phyloP scores from a whole-genome alignment of 495 filamentous ascomycete genomes.

The Thermothielavioides terrestris region DNA sequence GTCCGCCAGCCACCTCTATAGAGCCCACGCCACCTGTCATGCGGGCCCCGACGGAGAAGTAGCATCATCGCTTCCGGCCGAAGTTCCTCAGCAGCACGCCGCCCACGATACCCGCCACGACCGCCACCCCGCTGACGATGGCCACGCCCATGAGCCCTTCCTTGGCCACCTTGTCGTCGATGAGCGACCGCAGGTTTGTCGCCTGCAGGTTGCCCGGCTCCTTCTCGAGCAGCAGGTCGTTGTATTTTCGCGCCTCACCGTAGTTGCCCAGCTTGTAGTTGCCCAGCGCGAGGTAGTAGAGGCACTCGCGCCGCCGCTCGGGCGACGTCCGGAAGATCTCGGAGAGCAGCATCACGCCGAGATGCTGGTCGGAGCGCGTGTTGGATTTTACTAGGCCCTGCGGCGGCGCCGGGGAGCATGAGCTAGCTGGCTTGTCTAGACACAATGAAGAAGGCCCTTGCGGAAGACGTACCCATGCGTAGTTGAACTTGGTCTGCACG shows the following conservation, averaged over 20 bases:
- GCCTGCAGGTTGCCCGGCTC: conserved; percentile 89
- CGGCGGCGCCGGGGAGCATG: not conserved
- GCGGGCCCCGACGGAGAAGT: not conserved
- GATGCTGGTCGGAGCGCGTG: conserved; percentile 76
- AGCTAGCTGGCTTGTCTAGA: not conserved
- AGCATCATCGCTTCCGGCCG: conserved; percentile 27
- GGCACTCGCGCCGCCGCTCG: conserved; percentile 89
- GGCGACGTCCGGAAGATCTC: conserved; percentile 92
- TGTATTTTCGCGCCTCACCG: conserved; percentile 85
- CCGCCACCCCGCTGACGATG: conserved; percentile 89
- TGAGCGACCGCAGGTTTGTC: conserved; percentile 68
- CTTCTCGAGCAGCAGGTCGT: conserved; percentile 79
- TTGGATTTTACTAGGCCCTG: conserved; percentile 93
- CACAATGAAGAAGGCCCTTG: too few relatives aligned
- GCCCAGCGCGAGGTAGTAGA: conserved; percentile 93
- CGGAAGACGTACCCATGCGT: conserved; percentile 70
- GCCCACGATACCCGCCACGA: conserved; percentile 88
- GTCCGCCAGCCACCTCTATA: not conserved
- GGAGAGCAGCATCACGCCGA: conserved; percentile 86
- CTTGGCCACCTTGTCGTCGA: conserved; percentile 92
- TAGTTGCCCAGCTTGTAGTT: conserved; percentile 99
- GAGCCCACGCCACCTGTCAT: not conserved
- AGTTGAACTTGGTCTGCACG: conserved; percentile 99
- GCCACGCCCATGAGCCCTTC: conserved; percentile 92
- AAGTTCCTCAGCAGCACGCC: conserved; percentile 65